These are phyloP conservation scores for Knufia fluminis DNA, from an alignment of 2,329 filamentous ascomycete species.

Conservation along the genomic window DNA sequence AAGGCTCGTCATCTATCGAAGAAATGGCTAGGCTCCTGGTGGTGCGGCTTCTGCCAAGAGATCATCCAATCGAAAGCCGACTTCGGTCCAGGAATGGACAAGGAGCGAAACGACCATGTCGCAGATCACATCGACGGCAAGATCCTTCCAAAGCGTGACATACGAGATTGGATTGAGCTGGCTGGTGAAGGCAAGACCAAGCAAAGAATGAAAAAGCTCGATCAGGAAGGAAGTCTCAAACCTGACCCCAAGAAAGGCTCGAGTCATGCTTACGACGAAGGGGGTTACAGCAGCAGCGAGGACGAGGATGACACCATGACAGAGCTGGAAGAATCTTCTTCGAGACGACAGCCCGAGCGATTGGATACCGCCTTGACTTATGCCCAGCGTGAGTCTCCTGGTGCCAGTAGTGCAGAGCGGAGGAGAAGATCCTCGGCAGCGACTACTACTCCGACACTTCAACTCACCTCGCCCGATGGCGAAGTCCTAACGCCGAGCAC, in stretches of 20 bases:
- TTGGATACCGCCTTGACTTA: no score
- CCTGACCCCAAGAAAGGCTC: background rate
- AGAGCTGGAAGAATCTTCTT: background rate
- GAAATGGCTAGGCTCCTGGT: slow-evolving; percentile 61
- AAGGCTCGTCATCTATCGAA: slow-evolving; percentile 31
- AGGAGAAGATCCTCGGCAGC: no score
- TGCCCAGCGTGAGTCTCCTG: no score
- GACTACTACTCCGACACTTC: no score
- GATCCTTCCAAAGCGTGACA: background rate
- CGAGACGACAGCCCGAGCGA: background rate
- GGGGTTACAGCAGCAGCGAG: background rate
- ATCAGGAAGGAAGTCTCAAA: background rate
- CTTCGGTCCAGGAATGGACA: slow-evolving; percentile 48
- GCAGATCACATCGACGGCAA: slow-evolving; percentile 42
- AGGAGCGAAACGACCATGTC: slow-evolving; percentile 62
- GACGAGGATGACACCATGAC: background rate
- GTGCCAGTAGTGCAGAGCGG: no score
- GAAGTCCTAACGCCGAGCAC: no score
- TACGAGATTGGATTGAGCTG: slow-evolving; percentile 18
- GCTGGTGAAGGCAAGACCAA: slow-evolving; percentile 12
- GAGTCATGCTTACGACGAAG: background rate
- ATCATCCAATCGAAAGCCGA: slow-evolving; percentile 40
- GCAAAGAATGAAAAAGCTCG: slow-evolving; percentile 7
- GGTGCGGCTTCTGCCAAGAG: slow-evolving; percentile 73
- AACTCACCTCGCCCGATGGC: no score